phyloP scores from a whole-genome alignment of 306 rosid genomes.

The Carpinus viminea region DNA sequence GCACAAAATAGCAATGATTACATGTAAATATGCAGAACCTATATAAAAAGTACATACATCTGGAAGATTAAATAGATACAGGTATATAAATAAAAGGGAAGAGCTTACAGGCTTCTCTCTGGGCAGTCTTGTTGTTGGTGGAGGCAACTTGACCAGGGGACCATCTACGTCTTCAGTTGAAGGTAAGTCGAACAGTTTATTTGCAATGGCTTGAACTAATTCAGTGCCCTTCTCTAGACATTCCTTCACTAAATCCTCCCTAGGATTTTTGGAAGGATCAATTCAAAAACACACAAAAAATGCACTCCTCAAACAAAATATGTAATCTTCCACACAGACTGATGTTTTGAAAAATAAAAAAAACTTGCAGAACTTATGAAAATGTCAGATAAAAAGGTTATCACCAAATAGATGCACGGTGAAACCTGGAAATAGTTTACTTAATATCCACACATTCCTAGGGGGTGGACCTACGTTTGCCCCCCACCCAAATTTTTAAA shows the following conservation, averaged over 20 bases:
- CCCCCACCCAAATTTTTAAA: too few relatives aligned
- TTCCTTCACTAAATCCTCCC: slow-evolving; percentile 63
- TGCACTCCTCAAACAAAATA: slow-evolving; percentile 1
- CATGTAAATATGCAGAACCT: neutral
- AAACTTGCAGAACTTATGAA: neutral
- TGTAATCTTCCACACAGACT: neutral
- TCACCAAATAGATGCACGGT: neutral
- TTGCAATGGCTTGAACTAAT: slow-evolving; percentile 75
- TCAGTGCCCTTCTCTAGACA: slow-evolving; percentile 70
- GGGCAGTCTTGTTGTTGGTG: slow-evolving; percentile 68
- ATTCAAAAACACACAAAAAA: neutral
- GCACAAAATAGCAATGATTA: neutral
- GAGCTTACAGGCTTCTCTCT: slow-evolving; percentile 77
- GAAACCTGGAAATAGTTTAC: neutral
- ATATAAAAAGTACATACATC: neutral
- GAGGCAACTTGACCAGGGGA: slow-evolving; percentile 76
- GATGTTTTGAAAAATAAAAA: neutral
- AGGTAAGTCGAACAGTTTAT: slow-evolving; percentile 64
- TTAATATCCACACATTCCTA: neutral
- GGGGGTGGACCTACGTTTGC: too few relatives aligned
- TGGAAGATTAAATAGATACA: neutral
- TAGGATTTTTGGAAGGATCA: slow-evolving; percentile 12
- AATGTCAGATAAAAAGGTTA: neutral
- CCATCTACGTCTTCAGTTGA: slow-evolving; percentile 77
- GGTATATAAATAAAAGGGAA: neutral